Evolutionary conservation across 2,329 filamentous ascomycete genomes (phyloP).

Genomic region (Lecanicillium sp.): DNA sequence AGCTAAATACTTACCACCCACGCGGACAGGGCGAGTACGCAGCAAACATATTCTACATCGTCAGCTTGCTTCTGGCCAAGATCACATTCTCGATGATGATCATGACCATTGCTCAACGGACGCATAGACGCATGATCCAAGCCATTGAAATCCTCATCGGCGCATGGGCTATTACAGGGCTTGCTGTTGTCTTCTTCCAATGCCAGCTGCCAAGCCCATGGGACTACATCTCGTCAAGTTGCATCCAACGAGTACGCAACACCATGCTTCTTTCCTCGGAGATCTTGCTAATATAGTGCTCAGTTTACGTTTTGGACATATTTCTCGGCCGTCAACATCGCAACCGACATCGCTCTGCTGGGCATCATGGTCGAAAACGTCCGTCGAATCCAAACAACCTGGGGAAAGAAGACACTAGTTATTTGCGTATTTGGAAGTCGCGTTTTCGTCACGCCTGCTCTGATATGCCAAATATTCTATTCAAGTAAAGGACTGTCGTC

Average conservation of each 20-base stretch:
- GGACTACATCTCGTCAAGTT: conserved; percentile 14
- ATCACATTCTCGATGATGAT: conserved; percentile 19
- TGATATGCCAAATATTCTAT: conserved; percentile 6
- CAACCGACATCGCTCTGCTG: conserved; percentile 2
- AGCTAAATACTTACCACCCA: no score
- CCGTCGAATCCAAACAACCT: conserved; percentile 19
- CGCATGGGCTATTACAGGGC: conserved; percentile 16
- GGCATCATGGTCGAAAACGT: conserved; percentile 18
- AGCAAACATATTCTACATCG: conserved; percentile 16
- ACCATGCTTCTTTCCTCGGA: neutral
- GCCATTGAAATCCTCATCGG: conserved; percentile 13
- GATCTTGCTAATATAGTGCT: neutral
- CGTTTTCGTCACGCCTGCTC: conserved; percentile 20
- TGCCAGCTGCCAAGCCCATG: conserved; percentile 19
- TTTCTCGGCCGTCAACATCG: conserved; percentile 5
- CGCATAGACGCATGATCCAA: conserved; percentile 14
- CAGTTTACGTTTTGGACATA: conserved; percentile 7
- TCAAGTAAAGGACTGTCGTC: neutral
- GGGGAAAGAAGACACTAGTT: conserved; percentile 19
- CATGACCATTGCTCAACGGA: conserved; percentile 15
- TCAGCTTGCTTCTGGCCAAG: conserved; percentile 17
- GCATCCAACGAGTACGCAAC: conserved; percentile 12
- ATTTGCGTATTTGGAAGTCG: conserved; percentile 22
- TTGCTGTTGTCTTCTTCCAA: conserved; percentile 19
- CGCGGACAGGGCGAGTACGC: conserved; percentile 16